A percentile compares a stretch with the other conserved stretches of the same genome.
Conservation (phyloP, 2,329 filamentous ascomycete species). For the Diaporthe vaccinii region DNA sequence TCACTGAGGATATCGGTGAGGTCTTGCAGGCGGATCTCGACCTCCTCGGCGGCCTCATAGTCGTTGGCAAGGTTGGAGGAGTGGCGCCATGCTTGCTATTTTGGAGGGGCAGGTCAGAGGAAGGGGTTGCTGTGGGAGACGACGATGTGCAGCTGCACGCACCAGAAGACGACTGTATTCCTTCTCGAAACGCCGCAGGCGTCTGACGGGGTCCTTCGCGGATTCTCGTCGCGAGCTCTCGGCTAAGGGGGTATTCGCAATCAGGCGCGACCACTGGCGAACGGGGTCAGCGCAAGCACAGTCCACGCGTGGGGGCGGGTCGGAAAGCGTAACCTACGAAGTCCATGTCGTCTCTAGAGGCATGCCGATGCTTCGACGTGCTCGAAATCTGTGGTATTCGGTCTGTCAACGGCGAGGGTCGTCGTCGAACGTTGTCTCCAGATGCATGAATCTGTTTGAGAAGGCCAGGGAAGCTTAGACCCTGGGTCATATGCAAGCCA, state of each 20-base stretch:
- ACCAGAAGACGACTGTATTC: conserved; percentile 75
- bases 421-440: conserved; percentile 33
- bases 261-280: conserved; percentile 74
- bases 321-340: conserved; percentile 39
- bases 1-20: conserved; percentile 83
- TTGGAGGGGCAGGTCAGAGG: conserved; percentile 35
- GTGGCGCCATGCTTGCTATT: conserved; percentile 71
- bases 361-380: conserved; percentile 39
- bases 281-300: conserved; percentile 39
- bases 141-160: conserved; percentile 45
- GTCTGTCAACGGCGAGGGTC: background rate
- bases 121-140: conserved; percentile 10
- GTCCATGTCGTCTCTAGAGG: conserved; percentile 41
- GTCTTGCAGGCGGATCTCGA: conserved; percentile 74
- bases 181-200: conserved; percentile 76
- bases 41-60: conserved; percentile 71
- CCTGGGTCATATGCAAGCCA: conserved; percentile 31
- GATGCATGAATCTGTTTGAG: conserved; percentile 34
- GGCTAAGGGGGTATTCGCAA: conserved; percentile 73
- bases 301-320: background rate
- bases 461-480: conserved; percentile 26
- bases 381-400: background rate
- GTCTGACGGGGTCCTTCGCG: conserved; percentile 73
- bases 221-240: conserved; percentile 69
- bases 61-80: conserved; percentile 72